These are phyloP conservation scores for Termitomyces sp. DNA, from an alignment of 768 basidiomycete genomes.

Conservation along the genomic window DNA sequence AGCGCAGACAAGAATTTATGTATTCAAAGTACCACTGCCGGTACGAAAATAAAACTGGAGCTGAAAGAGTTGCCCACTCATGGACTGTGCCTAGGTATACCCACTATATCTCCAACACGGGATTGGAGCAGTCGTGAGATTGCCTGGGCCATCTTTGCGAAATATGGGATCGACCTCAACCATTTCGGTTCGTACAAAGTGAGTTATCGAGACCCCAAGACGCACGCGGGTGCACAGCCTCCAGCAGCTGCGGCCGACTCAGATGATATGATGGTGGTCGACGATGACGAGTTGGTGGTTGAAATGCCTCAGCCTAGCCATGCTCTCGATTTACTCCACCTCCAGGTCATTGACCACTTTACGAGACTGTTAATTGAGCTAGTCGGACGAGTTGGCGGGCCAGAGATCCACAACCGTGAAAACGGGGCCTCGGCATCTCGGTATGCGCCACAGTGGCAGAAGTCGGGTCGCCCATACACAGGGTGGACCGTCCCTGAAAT, in stretches of 20 bases:
- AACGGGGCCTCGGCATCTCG: conserved; percentile 37
- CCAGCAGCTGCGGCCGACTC: conserved; percentile 21
- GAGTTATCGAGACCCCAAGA: conserved; percentile 31
- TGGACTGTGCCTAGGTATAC: conserved; percentile 24
- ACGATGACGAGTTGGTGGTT: conserved; percentile 43
- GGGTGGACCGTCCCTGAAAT: conserved; percentile 56
- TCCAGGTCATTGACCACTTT: conserved; percentile 69
- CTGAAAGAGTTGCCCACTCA: conserved; percentile 4
- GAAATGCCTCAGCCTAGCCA: conserved; percentile 43
- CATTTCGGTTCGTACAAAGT: conserved; percentile 37
- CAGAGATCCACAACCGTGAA: conserved; percentile 31
- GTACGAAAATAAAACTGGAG: conserved; percentile 19
- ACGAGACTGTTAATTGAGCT: conserved; percentile 55
- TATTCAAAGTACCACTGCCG: conserved; percentile 32
- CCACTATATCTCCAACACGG: conserved; percentile 32
- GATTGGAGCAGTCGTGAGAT: conserved; percentile 52
- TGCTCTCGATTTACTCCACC: conserved; percentile 62
- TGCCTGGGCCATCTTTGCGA: conserved; percentile 42
- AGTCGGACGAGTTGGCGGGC: conserved; percentile 49
- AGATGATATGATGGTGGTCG: conserved; percentile 57
- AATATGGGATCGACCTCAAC: conserved; percentile 24
- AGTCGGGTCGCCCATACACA: conserved; percentile 32
- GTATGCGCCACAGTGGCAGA: conserved; percentile 53
- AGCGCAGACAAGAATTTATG: conserved; percentile 69
- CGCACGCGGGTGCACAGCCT: conserved; percentile 7